These are phyloP conservation scores for Pichia nanzhaoensis DNA, from an alignment of 805 yeast species.

Conservation along the genomic window DNA sequence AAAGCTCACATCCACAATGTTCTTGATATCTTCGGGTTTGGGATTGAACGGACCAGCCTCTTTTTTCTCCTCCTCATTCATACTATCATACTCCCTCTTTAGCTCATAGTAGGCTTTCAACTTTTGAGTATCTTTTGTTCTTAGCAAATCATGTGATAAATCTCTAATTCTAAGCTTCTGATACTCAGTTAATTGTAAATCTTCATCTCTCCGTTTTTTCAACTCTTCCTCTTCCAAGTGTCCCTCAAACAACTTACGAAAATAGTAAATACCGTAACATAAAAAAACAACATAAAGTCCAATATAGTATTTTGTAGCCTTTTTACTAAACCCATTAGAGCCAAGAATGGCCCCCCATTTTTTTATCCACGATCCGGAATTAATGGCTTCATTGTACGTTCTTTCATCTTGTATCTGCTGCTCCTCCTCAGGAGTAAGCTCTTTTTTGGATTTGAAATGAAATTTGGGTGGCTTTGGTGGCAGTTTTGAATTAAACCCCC, in stretches of 20 bases:
- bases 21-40: constrained; percentile 27
- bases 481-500: background rate
- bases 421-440: constrained; percentile 25
- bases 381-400: constrained; percentile 28
- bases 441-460: constrained; percentile 23
- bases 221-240: constrained; percentile 48
- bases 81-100: constrained; percentile 29
- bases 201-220: constrained; percentile 27
- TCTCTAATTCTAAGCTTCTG: constrained; percentile 58
- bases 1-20: constrained; percentile 24
- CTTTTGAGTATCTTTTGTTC: constrained; percentile 59
- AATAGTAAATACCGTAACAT: constrained; percentile 54
- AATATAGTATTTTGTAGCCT: constrained; percentile 56
- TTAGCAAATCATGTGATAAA: constrained; percentile 46
- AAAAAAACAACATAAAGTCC: constrained; percentile 52
- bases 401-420: constrained; percentile 25
- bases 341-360: constrained; percentile 51
- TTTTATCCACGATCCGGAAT: constrained; percentile 28
- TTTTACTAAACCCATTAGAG: constrained; percentile 51
- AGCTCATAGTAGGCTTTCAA: constrained; percentile 53
- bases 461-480: constrained; percentile 23
- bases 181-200: constrained; percentile 47
- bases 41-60: constrained; percentile 30
- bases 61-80: constrained; percentile 16
- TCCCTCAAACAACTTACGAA: constrained; percentile 58